Conservation (phyloP, 148 eudicot genomes). For the Mesembryanthemum crystallinum region DNA sequence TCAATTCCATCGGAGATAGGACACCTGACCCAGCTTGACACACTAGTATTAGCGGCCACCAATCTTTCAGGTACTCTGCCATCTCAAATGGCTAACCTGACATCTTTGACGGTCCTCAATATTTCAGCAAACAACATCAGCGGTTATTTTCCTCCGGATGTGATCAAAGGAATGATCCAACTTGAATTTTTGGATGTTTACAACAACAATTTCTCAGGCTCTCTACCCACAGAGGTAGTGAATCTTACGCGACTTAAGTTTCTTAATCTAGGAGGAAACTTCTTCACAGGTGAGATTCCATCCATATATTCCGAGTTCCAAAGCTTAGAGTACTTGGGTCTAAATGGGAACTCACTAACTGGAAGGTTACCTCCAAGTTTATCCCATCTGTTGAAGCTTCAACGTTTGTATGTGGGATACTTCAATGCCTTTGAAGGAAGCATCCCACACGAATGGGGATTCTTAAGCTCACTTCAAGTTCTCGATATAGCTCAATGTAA, state of each 20-base stretch:
- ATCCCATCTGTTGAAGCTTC: slow-evolving; percentile 25
- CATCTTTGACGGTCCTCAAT: slow-evolving; percentile 17
- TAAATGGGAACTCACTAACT: slow-evolving; percentile 27
- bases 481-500: slow-evolving; percentile 23
- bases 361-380: slow-evolving; percentile 35
- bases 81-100: slow-evolving; percentile 16
- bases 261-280: slow-evolving; percentile 29
- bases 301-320: slow-evolving; percentile 21
- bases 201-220: slow-evolving; percentile 30
- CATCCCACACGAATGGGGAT: slow-evolving; percentile 38
- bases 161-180: slow-evolving; percentile 18
- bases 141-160: not conserved
- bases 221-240: slow-evolving; percentile 11
- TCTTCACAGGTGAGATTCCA: slow-evolving; percentile 30
- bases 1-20: slow-evolving; percentile 36
- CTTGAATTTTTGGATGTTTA: slow-evolving; percentile 17
- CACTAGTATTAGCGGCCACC: slow-evolving; percentile 16
- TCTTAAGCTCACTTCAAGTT: slow-evolving; percentile 17
- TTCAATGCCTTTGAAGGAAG: slow-evolving; percentile 30
- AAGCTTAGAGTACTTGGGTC: slow-evolving; percentile 23
- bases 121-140: slow-evolving; percentile 26
- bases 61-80: slow-evolving; percentile 22
- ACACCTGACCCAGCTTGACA: slow-evolving; percentile 13
- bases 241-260: slow-evolving; percentile 11
- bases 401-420: slow-evolving; percentile 20